These are phyloP conservation scores for Talaromyces sp. DNA, from an alignment of 2,329 filamentous ascomycete genomes.

Conservation along the genomic window DNA sequence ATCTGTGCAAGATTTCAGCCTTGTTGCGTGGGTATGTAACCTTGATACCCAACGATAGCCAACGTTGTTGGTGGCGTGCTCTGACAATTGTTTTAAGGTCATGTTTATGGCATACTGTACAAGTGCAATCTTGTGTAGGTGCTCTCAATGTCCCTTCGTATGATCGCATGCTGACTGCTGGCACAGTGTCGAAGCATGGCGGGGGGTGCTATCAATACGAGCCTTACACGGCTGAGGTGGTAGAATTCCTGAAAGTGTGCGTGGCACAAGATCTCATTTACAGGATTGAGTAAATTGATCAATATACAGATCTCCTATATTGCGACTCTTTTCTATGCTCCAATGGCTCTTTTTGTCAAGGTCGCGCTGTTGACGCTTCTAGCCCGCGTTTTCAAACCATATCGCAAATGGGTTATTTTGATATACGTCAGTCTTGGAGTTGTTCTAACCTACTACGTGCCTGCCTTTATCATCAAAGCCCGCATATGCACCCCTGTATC, in stretches of 20 bases:
- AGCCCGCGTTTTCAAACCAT: constrained; percentile 38
- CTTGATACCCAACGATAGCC: not conserved
- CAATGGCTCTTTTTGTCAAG: constrained; percentile 39
- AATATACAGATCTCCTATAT: constrained; percentile 31
- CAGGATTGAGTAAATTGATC: not conserved
- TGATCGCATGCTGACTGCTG: not conserved
- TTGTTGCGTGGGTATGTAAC: constrained; percentile 23
- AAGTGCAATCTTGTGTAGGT: constrained; percentile 35
- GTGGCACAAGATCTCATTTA: not conserved
- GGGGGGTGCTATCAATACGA: constrained; percentile 34
- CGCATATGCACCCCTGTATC: constrained; percentile 37
- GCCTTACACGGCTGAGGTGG: constrained; percentile 22
- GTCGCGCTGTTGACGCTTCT: constrained; percentile 38
- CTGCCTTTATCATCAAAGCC: constrained; percentile 37
- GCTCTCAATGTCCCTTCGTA: constrained; percentile 22
- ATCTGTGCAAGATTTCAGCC: constrained; percentile 17
- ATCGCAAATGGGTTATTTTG: constrained; percentile 31
- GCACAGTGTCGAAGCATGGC: constrained; percentile 31
- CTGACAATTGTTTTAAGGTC: constrained; percentile 16
- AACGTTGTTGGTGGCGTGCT: not conserved
- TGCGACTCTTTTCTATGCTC: constrained; percentile 40
- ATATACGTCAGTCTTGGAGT: constrained; percentile 36
- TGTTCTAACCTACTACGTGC: constrained; percentile 34
- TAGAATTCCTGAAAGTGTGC: constrained; percentile 28
- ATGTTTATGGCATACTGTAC: constrained; percentile 21